Base-by-base conservation (phyloP, 2,329 filamentous ascomycete species). In the Ophiostoma novo-ulmi region DNA sequence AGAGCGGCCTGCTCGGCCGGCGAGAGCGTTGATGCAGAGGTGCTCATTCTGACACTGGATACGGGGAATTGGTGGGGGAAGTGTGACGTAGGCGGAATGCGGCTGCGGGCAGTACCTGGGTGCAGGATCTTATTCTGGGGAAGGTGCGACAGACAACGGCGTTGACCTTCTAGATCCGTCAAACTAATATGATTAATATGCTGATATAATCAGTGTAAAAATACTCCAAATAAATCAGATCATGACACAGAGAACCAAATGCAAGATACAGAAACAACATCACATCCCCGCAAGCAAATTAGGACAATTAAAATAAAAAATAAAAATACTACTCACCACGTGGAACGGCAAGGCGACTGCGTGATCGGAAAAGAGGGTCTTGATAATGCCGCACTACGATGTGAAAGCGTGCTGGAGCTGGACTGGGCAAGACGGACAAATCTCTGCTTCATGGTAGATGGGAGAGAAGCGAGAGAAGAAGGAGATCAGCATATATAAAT, bases 1-100 rank as follows among this genome's bases (percentile, higher is more conserved):
- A 86, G 81, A 71, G 69, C 64, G 14, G 75, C 76, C 71, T 77
- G 75, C 69, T 77, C 74, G 64, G 75, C 63, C 1, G 63, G 63
- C 63, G 61, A 64, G 61, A 69, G 7, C 70, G 73, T 20, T 74
- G 75, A 76, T 1, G 72, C 63, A 38, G 76, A 71, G 64, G 76
- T 75, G 17, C 78, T 73, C 70, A 77, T 77, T n/a, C 80, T 76
- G 35, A 26, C 31, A n/a, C 22, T 35, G 55, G n/a, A 22, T 10
- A 31, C 26, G 52, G 4, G 38, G 48, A 44, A 41, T 63, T 67
- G 70, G 38, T 11, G 20, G 58, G 48, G 70, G 3, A 22, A 52
- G 58, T 14, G 70, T 39, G 31, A 61, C 35, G 68, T 67, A 44
- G 11, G 38, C 65, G 39, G 52, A 64, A 39, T 64, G 61, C 55